These are phyloP conservation scores for Groenewaldozyma auringiensis DNA, from an alignment of 1,139 yeast genomes.

Conservation along the genomic window DNA sequence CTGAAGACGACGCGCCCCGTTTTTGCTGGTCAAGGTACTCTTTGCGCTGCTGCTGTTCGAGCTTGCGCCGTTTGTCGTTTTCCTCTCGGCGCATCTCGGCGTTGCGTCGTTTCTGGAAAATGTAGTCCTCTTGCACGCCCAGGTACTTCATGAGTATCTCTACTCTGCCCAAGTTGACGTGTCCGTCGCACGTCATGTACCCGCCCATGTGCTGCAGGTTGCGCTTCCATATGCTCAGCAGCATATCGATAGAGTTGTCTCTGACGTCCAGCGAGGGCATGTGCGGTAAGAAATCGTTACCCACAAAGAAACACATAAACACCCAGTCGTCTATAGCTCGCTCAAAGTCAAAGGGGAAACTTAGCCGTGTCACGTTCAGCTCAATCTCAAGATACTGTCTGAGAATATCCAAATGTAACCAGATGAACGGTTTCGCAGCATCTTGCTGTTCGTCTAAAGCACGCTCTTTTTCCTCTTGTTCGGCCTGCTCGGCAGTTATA, in stretches of 20 bases:
- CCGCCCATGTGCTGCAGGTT: conserved; percentile 59
- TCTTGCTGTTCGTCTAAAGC: conserved; percentile 48
- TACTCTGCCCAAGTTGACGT: conserved; percentile 64
- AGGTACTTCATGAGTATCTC: conserved; percentile 60
- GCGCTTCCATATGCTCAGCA: conserved; percentile 78
- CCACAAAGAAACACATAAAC: conserved; percentile 96
- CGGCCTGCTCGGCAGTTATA: conserved; percentile 22
- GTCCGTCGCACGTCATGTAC: conserved; percentile 86
- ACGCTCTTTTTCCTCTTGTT: conserved; percentile 46
- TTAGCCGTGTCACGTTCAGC: conserved; percentile 54
- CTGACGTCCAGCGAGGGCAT: conserved; percentile 91
- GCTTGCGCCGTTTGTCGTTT: conserved; percentile 51
- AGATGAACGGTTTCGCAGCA: conserved; percentile 76
- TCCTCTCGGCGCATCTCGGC: conserved; percentile 61
- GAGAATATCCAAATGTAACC: conserved; percentile 84
- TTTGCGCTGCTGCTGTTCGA: conserved; percentile 25
- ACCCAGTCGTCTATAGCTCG: conserved; percentile 99
- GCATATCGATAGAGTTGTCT: conserved; percentile 81
- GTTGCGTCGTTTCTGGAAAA: conserved; percentile 62
- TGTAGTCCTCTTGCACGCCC: conserved; percentile 70
- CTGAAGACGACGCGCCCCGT: conserved; percentile 5
- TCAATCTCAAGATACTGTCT: conserved; percentile 87
- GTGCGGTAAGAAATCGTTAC: conserved; percentile 97
- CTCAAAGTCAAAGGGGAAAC: conserved; percentile 79
- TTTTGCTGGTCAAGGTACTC: conserved; percentile 12